These are phyloP conservation scores for Cercospora brassicicola DNA, from an alignment of 2,329 filamentous ascomycete species.

Conservation along the genomic window DNA sequence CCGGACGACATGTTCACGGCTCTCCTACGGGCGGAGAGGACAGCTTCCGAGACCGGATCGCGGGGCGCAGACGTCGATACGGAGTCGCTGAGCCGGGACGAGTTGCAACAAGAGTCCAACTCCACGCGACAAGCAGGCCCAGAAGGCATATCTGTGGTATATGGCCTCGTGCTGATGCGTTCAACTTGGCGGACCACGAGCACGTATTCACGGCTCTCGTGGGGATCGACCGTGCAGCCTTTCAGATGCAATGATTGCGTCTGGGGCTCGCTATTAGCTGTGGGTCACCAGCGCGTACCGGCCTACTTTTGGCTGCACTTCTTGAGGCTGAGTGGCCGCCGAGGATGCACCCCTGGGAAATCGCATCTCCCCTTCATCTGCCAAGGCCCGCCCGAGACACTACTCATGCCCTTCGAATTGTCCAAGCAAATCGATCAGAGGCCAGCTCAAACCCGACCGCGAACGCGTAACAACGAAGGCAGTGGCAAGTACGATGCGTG, in stretches of 20 bases:
- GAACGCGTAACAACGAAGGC: neutral
- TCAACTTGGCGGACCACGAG: neutral
- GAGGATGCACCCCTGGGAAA: neutral
- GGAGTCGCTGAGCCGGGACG: neutral
- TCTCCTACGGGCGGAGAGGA: neutral
- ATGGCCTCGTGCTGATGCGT: neutral
- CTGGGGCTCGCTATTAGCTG: neutral
- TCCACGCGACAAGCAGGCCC: neutral
- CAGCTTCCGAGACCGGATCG: neutral
- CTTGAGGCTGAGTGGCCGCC: neutral
- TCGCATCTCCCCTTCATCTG: constrained; percentile 6
- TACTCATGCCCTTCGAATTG: neutral
- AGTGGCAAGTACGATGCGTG: neutral
- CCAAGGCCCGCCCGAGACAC: constrained; percentile 4
- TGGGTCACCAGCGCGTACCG: neutral
- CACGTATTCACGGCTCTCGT: neutral
- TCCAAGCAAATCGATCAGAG: neutral
- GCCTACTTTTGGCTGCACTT: neutral
- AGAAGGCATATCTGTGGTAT: neutral
- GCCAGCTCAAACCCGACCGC: neutral
- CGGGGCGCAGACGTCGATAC: neutral
- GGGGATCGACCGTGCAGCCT: neutral
- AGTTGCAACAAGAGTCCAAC: neutral
- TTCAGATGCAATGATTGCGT: constrained; percentile 9
- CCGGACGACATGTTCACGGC: neutral